Evolutionary conservation across 164 flowering plant species (phyloP).

Genomic region (Annona squamosa): DNA sequence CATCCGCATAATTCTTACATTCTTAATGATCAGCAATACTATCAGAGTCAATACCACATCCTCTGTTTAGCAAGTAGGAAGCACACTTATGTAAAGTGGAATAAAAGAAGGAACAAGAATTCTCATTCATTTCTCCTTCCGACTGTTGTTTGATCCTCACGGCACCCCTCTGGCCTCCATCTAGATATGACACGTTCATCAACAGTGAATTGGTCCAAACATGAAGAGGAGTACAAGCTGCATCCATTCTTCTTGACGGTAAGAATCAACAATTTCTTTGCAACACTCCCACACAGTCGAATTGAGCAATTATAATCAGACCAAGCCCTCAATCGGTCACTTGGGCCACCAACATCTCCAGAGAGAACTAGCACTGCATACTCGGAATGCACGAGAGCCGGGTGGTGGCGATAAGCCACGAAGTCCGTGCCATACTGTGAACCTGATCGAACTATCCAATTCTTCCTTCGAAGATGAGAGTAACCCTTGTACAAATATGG

Average conservation of each 20-base stretch:
- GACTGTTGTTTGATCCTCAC: slow-evolving; percentile 31
- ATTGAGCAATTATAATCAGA: slow-evolving; percentile 56
- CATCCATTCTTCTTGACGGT: slow-evolving; percentile 24
- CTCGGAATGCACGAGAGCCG: slow-evolving; percentile 68
- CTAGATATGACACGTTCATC: slow-evolving; percentile 50
- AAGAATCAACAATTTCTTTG: slow-evolving; percentile 59
- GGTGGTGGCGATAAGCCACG: slow-evolving; percentile 73
- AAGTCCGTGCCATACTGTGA: slow-evolving; percentile 72
- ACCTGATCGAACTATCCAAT: slow-evolving; percentile 82
- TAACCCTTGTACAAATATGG: slow-evolving; percentile 56
- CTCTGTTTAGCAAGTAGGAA: no score
- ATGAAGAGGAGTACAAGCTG: slow-evolving; percentile 20
- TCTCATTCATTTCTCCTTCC: neutral
- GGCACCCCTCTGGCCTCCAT: slow-evolving; percentile 64
- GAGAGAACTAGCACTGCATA: slow-evolving; percentile 54
- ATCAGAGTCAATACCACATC: no score
- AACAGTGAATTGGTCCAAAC: slow-evolving; percentile 38
- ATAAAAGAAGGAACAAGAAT: neutral
- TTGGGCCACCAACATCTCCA: slow-evolving; percentile 25
- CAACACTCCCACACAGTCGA: slow-evolving; percentile 67
- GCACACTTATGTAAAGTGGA: no score
- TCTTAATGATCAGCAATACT: no score
- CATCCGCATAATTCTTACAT: no score
- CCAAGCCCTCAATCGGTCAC: slow-evolving; percentile 51
- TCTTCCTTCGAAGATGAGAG: slow-evolving; percentile 57